These are phyloP conservation scores for Agaricus subrufescens DNA, from an alignment of 768 basidiomycete species.

Conservation along the genomic window DNA sequence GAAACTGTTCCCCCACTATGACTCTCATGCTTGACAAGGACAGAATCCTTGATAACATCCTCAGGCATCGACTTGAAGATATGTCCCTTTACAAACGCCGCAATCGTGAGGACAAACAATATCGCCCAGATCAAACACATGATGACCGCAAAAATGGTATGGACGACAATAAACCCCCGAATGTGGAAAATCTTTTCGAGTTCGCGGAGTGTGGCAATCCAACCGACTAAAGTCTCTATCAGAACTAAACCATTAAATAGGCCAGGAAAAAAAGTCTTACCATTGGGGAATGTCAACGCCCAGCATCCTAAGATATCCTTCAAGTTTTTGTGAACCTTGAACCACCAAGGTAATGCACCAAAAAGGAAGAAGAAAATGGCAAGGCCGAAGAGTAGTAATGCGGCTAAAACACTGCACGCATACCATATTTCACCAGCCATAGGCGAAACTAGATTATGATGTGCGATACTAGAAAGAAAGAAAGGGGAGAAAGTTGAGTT, in stretches of 20 bases:
- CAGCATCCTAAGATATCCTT: conserved; percentile 45
- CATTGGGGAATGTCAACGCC: conserved; percentile 44
- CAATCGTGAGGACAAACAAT: conserved; percentile 33
- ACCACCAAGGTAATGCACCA: conserved; percentile 41
- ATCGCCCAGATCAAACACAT: conserved; percentile 37
- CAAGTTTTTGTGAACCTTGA: conserved; percentile 42
- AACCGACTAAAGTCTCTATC: conserved; percentile 28
- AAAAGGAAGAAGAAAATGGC: conserved; percentile 44
- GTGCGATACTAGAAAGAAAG: conserved; percentile 30
- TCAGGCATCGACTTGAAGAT: conserved; percentile 38
- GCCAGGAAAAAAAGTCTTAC: conserved; percentile 15
- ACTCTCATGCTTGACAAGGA: neutral
- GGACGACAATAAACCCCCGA: conserved; percentile 31
- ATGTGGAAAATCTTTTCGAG: conserved; percentile 38
- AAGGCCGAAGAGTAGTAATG: conserved; percentile 38
- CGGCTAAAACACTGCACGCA: conserved; percentile 32
- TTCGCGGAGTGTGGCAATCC: conserved; percentile 37
- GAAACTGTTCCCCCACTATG: neutral
- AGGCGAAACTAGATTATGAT: conserved; percentile 29
- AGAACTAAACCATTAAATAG: neutral
- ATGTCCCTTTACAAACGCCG: conserved; percentile 37
- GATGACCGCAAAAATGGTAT: conserved; percentile 33
- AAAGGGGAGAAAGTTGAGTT: neutral
- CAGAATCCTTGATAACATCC: conserved; percentile 36
- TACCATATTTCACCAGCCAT: conserved; percentile 42